A percentile compares a stretch with the other conserved stretches of the same genome.
phyloP scores from a whole-genome alignment of 106 monocot species.

The Alisma plantagoaquatica region DNA sequence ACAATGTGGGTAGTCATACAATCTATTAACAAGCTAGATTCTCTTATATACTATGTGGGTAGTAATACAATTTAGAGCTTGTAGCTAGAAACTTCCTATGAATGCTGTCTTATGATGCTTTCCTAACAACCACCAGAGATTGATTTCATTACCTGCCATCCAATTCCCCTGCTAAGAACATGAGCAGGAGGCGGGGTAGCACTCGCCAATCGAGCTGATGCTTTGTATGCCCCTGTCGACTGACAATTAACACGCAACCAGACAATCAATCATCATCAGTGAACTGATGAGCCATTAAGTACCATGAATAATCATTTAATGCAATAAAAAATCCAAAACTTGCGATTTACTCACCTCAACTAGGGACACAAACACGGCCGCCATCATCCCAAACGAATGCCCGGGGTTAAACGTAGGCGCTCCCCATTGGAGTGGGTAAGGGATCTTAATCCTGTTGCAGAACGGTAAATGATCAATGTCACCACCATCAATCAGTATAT shows the following conservation, averaged over 20 bases:
- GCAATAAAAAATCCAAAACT: background rate
- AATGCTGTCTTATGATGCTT: background rate
- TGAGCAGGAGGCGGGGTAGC: conserved; percentile 98
- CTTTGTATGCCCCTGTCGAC: conserved; percentile 94
- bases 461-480: background rate
- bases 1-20: too few species aligned
- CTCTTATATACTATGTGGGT: too few species aligned
- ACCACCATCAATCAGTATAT: background rate
- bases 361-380: conserved; percentile 80
- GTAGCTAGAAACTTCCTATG: background rate
- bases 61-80: background rate
- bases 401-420: conserved; percentile 91
- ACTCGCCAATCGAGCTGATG: conserved; percentile 84
- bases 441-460: conserved; percentile 96
- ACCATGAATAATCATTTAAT: background rate
- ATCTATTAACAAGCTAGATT: too few species aligned
- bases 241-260: conserved; percentile 13
- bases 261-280: background rate
- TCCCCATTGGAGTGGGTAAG: conserved; percentile 95
- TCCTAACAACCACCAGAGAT: background rate
- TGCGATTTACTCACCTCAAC: conserved; percentile 44
- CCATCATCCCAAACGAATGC: conserved; percentile 95
- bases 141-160: conserved; percentile 67
- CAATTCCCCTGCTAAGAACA: conserved; percentile 94
- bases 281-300: background rate